These are phyloP conservation scores for Podosphaera xanthii DNA, from an alignment of 2,329 filamentous ascomycete species.

Conservation along the genomic window DNA sequence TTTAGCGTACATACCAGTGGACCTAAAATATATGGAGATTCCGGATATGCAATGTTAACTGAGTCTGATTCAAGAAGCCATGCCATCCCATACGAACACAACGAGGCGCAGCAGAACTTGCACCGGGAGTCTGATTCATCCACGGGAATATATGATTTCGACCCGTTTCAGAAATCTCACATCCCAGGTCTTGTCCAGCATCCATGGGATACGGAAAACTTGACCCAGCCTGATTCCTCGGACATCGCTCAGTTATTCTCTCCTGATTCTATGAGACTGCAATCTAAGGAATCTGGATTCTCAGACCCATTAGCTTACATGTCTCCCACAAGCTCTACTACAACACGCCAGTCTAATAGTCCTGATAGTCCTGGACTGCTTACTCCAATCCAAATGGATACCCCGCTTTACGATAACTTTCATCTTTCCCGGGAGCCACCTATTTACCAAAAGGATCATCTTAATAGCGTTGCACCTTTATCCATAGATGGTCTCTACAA, in stretches of 20 bases:
- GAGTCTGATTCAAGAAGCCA: conserved; percentile 2
- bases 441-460: conserved; percentile 10
- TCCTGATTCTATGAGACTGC: conserved; percentile 12
- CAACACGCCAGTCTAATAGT: conserved; percentile 14
- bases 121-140: conserved; percentile 9
- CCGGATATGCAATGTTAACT: conserved; percentile 16
- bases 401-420: conserved; percentile 12
- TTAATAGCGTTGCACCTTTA: conserved; percentile 6
- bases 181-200: neutral
- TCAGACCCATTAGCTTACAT: conserved; percentile 14
- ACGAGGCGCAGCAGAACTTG: conserved; percentile 17
- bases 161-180: neutral
- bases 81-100: conserved; percentile 3
- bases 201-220: conserved; percentile 12
- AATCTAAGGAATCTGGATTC: conserved; percentile 11
- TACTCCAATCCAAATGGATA: conserved; percentile 13
- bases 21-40: conserved; percentile 10
- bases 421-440: conserved; percentile 8
- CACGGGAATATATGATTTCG: conserved; percentile 5
- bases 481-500: conserved; percentile 9
- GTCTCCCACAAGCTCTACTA: conserved; percentile 15
- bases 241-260: conserved; percentile 14
- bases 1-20: conserved; percentile 13
- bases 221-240: conserved; percentile 9
- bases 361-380: conserved; percentile 12